A percentile compares a stretch with the other conserved stretches of the same genome.
phyloP scores from a whole-genome alignment of 208 protist genomes.

The Wallacemonas collosoma region DNA sequence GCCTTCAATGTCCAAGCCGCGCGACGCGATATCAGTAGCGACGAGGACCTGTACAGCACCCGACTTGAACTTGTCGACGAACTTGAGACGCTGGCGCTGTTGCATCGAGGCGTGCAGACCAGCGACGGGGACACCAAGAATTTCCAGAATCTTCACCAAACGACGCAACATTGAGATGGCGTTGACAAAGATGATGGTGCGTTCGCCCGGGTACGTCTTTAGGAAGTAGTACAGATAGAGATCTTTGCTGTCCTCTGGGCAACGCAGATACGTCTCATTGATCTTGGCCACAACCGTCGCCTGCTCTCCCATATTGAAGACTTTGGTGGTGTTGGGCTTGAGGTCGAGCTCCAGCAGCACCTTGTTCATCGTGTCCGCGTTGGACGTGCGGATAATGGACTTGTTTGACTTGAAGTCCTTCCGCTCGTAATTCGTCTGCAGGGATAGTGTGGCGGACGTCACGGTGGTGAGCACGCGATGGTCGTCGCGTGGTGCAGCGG shows the following conservation, averaged over 20 bases:
- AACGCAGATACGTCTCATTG: conserved; percentile 92
- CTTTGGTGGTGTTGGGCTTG: conserved; percentile 64
- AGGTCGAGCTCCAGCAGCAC: conserved; percentile 76
- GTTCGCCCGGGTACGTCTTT: conserved; percentile 76
- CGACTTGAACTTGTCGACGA: conserved; percentile 93
- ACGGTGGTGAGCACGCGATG: conserved; percentile 85
- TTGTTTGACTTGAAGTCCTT: conserved; percentile 70
- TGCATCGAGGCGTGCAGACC: conserved; percentile 97
- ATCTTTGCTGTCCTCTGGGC: conserved; percentile 94
- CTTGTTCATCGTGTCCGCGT: conserved; percentile 73
- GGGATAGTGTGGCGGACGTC: conserved; percentile 91
- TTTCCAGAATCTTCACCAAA: conserved; percentile 90
- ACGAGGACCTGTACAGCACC: conserved; percentile 81
- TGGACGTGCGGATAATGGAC: conserved; percentile 80
- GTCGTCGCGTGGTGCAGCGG: conserved; percentile 52
- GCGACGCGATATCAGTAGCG: conserved; percentile 93
- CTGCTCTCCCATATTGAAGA: conserved; percentile 84
- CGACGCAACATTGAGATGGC: conserved; percentile 94
- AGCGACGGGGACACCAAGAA: conserved; percentile 84
- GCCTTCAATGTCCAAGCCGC: conserved; percentile 95
- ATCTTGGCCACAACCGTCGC: conserved; percentile 81
- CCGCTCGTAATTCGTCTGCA: conserved; percentile 88
- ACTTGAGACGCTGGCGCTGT: conserved; percentile 97
- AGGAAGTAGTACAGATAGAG: conserved; percentile 96
- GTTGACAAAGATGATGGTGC: conserved; percentile 95